These are phyloP conservation scores for Blastocystis sp. DNA, from an alignment of 352 stramenopile species.

Conservation along the genomic window DNA sequence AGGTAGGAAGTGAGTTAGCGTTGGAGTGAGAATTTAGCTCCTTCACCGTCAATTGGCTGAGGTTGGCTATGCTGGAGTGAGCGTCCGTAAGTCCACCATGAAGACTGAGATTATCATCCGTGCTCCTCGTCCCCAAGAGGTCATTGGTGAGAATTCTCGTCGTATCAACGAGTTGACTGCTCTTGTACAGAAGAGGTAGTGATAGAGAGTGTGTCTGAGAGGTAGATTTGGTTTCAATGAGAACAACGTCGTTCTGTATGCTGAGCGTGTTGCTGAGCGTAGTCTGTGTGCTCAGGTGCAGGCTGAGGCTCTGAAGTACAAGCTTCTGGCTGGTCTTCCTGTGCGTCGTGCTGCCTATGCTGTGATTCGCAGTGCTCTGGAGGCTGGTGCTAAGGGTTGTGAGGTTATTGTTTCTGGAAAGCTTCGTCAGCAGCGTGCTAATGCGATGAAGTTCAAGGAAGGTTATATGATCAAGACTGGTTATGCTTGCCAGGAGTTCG, in stretches of 20 bases:
- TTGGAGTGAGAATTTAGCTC: not conserved
- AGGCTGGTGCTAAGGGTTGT: constrained; percentile 93
- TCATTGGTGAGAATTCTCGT: constrained; percentile 97
- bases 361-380: constrained; percentile 98
- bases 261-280: constrained; percentile 93
- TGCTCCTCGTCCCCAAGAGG: constrained; percentile 93
- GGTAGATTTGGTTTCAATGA: constrained; percentile 79
- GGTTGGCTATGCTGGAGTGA: constrained; percentile 71
- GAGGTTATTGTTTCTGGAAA: constrained; percentile 98
- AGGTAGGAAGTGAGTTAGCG: not conserved
- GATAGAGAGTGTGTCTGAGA: not conserved
- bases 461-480: constrained; percentile 99
- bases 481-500: constrained; percentile 93
- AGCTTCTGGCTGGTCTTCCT: constrained; percentile 90
- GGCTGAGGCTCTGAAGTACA: constrained; percentile 98
- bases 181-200: constrained; percentile 90
- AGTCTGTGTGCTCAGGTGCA: constrained; percentile 94
- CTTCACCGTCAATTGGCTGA: constrained; percentile 12
- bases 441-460: constrained; percentile 99
- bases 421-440: constrained; percentile 95
- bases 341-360: constrained; percentile 96
- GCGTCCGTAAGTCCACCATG: constrained; percentile 95
- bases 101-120: constrained; percentile 99
- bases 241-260: constrained; percentile 91
- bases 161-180: constrained; percentile 96